Evolutionary conservation across 1,284 basidiomycete species (phyloP).

Genomic region (Apiotrichum akiyoshidainum): DNA sequence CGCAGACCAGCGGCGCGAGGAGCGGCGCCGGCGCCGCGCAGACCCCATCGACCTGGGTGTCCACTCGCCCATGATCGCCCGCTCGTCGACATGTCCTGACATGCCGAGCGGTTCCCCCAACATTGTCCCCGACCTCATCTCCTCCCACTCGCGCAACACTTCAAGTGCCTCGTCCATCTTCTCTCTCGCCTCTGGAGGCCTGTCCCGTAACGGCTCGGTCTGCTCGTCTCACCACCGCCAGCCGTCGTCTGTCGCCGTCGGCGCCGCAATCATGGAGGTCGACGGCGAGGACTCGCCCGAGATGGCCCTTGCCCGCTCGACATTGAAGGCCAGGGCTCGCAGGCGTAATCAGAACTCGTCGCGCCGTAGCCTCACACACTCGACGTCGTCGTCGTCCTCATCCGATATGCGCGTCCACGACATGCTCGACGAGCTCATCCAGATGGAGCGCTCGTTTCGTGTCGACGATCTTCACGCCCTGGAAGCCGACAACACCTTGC

Average conservation of each 20-base stretch:
- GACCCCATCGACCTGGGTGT: conserved; percentile 21
- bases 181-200: conserved; percentile 28
- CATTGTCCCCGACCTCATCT: conserved; percentile 36
- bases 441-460: conserved; percentile 49
- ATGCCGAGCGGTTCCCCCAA: conserved; percentile 21
- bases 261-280: conserved; percentile 42
- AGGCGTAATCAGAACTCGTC: neutral
- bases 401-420: conserved; percentile 27
- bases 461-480: conserved; percentile 30
- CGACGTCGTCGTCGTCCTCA: conserved; percentile 8
- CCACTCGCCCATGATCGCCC: conserved; percentile 22
- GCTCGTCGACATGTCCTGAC: conserved; percentile 6
- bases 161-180: conserved; percentile 34
- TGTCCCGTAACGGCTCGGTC: conserved; percentile 35
- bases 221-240: conserved; percentile 27
- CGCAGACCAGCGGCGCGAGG: conserved; percentile 41
- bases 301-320: conserved; percentile 5
- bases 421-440: conserved; percentile 52
- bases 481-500: neutral
- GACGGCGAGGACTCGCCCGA: conserved; percentile 30
- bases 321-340: conserved; percentile 13
- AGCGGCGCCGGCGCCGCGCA: conserved; percentile 33
- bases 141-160: conserved; percentile 34
- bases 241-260: conserved; percentile 29
- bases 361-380: conserved; percentile 18